phyloP scores from a whole-genome alignment of 352 stramenopile genomes.

The Phytopythium helicoides region DNA sequence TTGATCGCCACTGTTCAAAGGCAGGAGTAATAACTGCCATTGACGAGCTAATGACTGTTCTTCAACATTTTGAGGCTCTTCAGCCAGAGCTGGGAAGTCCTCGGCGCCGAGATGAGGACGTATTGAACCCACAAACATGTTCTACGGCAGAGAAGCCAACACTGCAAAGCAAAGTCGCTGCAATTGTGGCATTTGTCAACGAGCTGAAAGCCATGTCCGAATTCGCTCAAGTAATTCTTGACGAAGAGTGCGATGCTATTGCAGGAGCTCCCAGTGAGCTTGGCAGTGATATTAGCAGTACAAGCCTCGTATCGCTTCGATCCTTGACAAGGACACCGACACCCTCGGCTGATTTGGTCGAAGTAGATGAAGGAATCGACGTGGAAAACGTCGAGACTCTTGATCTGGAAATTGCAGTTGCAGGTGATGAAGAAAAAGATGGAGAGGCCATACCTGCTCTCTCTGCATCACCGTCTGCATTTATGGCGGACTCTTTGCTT shows the following conservation, averaged over 20 bases:
- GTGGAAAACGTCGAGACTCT: slow-evolving; percentile 8
- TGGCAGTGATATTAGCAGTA: slow-evolving; percentile 46
- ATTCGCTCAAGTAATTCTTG: slow-evolving; percentile 59
- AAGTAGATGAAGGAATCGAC: slow-evolving; percentile 1
- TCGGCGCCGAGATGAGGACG: slow-evolving; percentile 4
- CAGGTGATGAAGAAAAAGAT: not conserved
- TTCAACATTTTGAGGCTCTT: slow-evolving; percentile 33
- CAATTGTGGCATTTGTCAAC: slow-evolving; percentile 51
- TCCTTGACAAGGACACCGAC: slow-evolving; percentile 33
- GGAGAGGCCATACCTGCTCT: not conserved
- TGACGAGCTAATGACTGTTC: slow-evolving; percentile 39
- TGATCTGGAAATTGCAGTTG: slow-evolving; percentile 8
- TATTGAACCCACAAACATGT: not conserved
- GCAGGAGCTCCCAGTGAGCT: slow-evolving; percentile 1
- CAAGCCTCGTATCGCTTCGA: slow-evolving; percentile 29
- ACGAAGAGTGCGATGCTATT: slow-evolving; percentile 34
- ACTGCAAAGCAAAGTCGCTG: slow-evolving; percentile 30
- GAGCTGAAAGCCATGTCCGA: slow-evolving; percentile 54
- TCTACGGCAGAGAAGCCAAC: slow-evolving; percentile 8
- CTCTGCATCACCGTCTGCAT: slow-evolving; percentile 15
- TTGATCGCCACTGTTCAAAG: not conserved
- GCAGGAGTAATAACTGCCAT: slow-evolving; percentile 27
- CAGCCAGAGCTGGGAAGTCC: slow-evolving; percentile 30
- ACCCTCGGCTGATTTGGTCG: not conserved
- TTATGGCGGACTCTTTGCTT: slow-evolving; percentile 53